Conservation (phyloP, 139 green algal genomes). For the Tetradesmus obliquus region DNA sequence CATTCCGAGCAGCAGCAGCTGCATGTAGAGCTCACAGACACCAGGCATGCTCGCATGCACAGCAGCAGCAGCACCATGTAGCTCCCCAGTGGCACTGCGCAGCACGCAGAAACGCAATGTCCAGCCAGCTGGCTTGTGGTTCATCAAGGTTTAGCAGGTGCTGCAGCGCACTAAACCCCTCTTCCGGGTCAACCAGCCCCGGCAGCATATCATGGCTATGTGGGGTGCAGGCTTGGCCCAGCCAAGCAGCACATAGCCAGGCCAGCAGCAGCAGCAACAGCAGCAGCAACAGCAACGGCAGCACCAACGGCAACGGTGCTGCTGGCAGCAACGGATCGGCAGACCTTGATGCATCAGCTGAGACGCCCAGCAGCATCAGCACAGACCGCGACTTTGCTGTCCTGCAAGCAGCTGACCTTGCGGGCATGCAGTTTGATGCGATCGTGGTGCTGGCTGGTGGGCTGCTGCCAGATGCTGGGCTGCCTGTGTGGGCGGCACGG, state of each 20-base stretch:
- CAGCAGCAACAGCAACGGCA: background rate
- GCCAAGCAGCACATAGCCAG: background rate
- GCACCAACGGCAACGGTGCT: background rate
- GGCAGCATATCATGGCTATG: conserved; percentile 24
- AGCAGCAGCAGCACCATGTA: background rate
- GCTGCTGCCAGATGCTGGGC: conserved; percentile 52
- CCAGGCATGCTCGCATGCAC: background rate
- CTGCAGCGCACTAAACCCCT: background rate
- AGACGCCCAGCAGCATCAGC: background rate
- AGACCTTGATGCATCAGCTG: background rate
- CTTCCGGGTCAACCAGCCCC: background rate
- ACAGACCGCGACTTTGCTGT: background rate
- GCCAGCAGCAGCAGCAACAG: background rate
- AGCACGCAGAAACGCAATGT: background rate
- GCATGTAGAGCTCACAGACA: background rate
- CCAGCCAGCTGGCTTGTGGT: too few species aligned
- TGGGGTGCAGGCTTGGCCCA: conserved; percentile 1
- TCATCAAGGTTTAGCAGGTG: background rate
- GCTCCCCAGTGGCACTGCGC: too few species aligned
- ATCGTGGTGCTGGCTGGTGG: conserved; percentile 59
- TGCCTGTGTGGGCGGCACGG: conserved; percentile 65
- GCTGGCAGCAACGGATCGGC: background rate
- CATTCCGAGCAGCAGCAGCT: background rate
- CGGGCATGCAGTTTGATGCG: conserved; percentile 21
- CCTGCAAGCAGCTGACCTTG: background rate